Evolutionary conservation across 306 rosid genomes (phyloP).

Genomic region (Fragaria iinumae): DNA sequence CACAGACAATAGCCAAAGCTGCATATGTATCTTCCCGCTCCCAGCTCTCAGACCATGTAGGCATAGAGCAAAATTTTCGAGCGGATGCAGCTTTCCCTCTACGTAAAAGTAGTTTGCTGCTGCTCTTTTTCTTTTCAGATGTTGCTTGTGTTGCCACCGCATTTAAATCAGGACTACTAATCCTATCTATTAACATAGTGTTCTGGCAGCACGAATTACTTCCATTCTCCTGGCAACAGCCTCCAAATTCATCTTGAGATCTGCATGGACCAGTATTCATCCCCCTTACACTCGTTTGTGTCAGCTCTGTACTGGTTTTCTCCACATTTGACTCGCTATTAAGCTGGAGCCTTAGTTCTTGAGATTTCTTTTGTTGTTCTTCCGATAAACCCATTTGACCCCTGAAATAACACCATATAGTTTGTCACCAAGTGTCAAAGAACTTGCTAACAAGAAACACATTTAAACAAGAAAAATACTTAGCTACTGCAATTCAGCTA

Average conservation of each 20-base stretch:
- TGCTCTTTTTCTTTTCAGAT: slow-evolving; percentile 41
- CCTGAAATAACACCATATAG: slow-evolving; percentile 43
- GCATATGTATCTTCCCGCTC: slow-evolving; percentile 89
- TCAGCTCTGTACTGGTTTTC: slow-evolving; percentile 30
- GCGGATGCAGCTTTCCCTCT: slow-evolving; percentile 50
- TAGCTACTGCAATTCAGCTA: not conserved
- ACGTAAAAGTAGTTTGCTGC: slow-evolving; percentile 35
- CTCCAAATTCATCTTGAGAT: slow-evolving; percentile 32
- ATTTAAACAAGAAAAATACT: not conserved
- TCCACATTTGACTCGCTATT: slow-evolving; percentile 42
- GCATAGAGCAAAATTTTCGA: slow-evolving; percentile 55
- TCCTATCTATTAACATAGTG: slow-evolving; percentile 28
- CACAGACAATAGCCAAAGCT: slow-evolving; percentile 74
- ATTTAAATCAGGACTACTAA: slow-evolving; percentile 32
- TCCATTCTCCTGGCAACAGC: slow-evolving; percentile 63
- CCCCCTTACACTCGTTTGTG: slow-evolving; percentile 24
- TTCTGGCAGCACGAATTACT: slow-evolving; percentile 55
- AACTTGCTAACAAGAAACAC: not conserved
- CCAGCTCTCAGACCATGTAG: slow-evolving; percentile 85
- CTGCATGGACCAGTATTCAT: slow-evolving; percentile 13
- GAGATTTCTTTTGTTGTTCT: slow-evolving; percentile 59
- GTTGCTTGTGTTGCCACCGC: slow-evolving; percentile 38
- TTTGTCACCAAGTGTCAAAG: not conserved
- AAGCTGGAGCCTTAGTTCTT: slow-evolving; percentile 53
- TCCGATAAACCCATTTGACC: slow-evolving; percentile 94